Base-by-base conservation (phyloP, 2,329 filamentous ascomycete genomes). In the Penicillium paneum region DNA sequence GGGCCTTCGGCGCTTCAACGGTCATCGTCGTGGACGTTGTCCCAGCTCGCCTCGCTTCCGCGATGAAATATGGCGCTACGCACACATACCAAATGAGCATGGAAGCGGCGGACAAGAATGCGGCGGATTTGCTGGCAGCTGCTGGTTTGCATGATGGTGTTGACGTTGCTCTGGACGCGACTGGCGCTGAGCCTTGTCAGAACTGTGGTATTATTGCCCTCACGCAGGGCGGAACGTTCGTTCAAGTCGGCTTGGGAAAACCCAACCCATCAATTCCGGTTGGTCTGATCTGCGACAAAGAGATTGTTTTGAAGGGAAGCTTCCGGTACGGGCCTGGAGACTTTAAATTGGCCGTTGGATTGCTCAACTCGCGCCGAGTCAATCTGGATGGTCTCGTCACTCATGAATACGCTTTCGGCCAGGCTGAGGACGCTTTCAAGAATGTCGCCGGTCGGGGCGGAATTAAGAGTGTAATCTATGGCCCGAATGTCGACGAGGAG, bases 311-410 rank as follows among this genome's bases (percentile, higher is more conserved):
- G 43, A 89, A 87, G 67, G 91, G 91, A 24, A 91, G 86, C 57
- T 96, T 96, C 79, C 83, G 92, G 34, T 97, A 97, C 73, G 87
- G 86, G 1, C 82, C 84, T 43, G 91, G 91, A 11, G 92, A 96
- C 74, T 97, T 96, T 73, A 80, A 85, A 67, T 81, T 90, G 4
- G 90, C 90, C 3, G 79, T 96, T 34, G 84, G 90, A 58, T 79
- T 97, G 38, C 38, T 66, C 31, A 47, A 57, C 82, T 96, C 3
- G 79, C 80, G 15, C 78, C 75, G 48, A 85, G 87, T 96, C 24
- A 77, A 74, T 38, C 78, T 85, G n/a, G 92, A 92, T 81, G 83
- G 83, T 70, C 80, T 96, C 43, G 84, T 96, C 56, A 89, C 87
- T 11, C 81, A 82, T 32, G 83, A 85, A 36, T 90, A 95, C 40